Conservation (phyloP, 176 grass and related monocot genomes). For the Aechmea fasciata region DNA sequence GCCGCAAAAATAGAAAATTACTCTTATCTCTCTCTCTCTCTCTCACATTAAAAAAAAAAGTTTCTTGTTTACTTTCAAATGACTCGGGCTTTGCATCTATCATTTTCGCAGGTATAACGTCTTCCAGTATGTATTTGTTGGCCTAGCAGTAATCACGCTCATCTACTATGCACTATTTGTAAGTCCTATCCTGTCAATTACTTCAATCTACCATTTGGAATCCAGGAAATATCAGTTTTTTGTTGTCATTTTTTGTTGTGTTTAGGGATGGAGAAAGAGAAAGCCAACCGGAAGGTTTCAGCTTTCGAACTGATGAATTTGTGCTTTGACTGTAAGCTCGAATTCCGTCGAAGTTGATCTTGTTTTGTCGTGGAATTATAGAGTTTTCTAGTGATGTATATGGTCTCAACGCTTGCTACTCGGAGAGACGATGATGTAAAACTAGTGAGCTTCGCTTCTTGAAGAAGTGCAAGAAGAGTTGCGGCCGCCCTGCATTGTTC, state of each 20-base stretch:
- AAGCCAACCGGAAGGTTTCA: constrained; percentile 73
- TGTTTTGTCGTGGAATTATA: constrained; percentile 23
- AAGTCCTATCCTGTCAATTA: constrained; percentile 25
- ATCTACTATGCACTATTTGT: constrained; percentile 84
- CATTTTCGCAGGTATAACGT: constrained; percentile 70
- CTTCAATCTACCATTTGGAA: constrained; percentile 1
- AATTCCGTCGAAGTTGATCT: constrained; percentile 1
- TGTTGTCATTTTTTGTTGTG: constrained; percentile 10
- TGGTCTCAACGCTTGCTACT: constrained; percentile 21
- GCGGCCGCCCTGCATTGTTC: constrained; percentile 10
- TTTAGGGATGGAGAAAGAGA: constrained; percentile 92
- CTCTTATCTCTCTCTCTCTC: no score
- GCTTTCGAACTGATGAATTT: constrained; percentile 47
- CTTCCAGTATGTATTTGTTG: constrained; percentile 96
- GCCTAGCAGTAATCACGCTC: constrained; percentile 81
- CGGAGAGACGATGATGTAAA: constrained; percentile 21
- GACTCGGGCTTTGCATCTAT: background rate
- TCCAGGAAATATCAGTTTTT: constrained; percentile 1
- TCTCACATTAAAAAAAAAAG: no score
- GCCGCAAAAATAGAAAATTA: no score
- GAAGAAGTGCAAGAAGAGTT: constrained; percentile 12
- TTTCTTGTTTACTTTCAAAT: no score
- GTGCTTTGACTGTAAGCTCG: background rate
- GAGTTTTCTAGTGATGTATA: constrained; percentile 28
- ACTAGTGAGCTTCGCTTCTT: constrained; percentile 22